These are phyloP conservation scores for Pythium brassicae DNA, from an alignment of 352 stramenopile genomes.

Conservation along the genomic window DNA sequence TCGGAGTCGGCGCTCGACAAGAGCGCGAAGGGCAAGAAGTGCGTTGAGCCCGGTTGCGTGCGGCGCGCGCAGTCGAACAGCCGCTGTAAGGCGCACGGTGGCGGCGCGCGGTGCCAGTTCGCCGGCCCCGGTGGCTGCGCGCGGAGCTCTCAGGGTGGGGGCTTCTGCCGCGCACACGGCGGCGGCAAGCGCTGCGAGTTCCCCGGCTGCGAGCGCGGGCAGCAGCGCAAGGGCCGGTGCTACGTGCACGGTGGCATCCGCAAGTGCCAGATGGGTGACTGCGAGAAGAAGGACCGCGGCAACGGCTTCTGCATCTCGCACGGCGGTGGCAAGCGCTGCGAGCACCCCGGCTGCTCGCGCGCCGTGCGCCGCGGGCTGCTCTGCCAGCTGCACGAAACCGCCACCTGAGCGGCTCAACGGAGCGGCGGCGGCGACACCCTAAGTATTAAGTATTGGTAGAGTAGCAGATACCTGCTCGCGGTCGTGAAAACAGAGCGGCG, in stretches of 20 bases:
- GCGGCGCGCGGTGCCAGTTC: slow-evolving; percentile 70
- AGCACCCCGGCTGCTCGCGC: slow-evolving; percentile 55
- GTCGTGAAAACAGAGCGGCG: too few relatives aligned
- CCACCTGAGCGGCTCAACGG: too few relatives aligned
- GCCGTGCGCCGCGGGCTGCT: slow-evolving; percentile 61
- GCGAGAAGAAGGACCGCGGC: slow-evolving; percentile 80
- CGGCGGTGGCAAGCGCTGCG: slow-evolving; percentile 66
- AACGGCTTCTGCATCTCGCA: slow-evolving; percentile 83
- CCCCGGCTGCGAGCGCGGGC: slow-evolving; percentile 72
- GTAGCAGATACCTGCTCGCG: too few relatives aligned
- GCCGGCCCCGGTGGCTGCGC: slow-evolving; percentile 65
- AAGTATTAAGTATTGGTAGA: too few relatives aligned
- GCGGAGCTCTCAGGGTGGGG: slow-evolving; percentile 72
- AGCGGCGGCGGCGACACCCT: too few relatives aligned
- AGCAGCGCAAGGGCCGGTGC: slow-evolving; percentile 78
- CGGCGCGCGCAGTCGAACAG: slow-evolving; percentile 79
- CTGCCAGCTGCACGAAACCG: slow-evolving; percentile 58
- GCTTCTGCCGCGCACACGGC: slow-evolving; percentile 71
- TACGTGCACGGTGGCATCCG: slow-evolving; percentile 75
- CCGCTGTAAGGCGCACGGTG: slow-evolving; percentile 78
- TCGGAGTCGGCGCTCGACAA: too few relatives aligned
- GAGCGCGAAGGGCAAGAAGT: slow-evolving; percentile 85
- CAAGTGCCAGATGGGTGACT: slow-evolving; percentile 62
- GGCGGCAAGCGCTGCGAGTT: slow-evolving; percentile 77
- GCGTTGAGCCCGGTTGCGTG: slow-evolving; percentile 63